These are phyloP conservation scores for Micromonas commoda DNA, from an alignment of 139 green algal genomes.

Conservation along the genomic window DNA sequence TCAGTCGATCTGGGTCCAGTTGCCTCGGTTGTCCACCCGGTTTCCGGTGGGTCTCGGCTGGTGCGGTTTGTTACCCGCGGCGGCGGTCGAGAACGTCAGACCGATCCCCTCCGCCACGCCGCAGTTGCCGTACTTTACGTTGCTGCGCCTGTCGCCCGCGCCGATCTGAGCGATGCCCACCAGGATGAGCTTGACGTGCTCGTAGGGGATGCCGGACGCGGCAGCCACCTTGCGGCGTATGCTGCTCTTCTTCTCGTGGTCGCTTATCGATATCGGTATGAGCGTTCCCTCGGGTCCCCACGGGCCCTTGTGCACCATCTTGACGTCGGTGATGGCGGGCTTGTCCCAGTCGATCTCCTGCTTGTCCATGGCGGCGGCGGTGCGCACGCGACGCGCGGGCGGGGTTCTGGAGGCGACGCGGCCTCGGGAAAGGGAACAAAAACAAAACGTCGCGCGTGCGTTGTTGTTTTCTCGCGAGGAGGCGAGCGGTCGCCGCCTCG, in stretches of 20 bases:
- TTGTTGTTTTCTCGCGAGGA: too few relatives aligned
- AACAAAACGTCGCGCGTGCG: too few relatives aligned
- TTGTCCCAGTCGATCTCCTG: too few relatives aligned
- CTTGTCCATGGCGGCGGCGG: background rate
- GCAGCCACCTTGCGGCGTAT: background rate
- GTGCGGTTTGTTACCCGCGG: background rate
- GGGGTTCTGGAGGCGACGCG: too few relatives aligned
- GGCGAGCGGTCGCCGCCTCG: too few relatives aligned
- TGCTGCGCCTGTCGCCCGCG: background rate
- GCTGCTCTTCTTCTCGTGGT: background rate
- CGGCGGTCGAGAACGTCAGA: background rate
- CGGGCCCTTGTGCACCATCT: conserved; percentile 20
- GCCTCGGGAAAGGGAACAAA: too few relatives aligned
- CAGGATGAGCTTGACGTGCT: background rate
- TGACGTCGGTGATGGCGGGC: background rate
- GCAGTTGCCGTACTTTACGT: conserved; percentile 12
- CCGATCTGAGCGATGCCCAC: background rate
- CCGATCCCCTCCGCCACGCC: background rate
- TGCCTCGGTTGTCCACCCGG: background rate
- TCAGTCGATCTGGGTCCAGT: background rate
- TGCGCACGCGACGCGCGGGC: background rate
- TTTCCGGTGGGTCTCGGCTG: background rate
- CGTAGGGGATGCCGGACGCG: background rate
- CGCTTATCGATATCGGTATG: background rate
- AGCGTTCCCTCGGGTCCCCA: conserved; percentile 2